Evolutionary conservation across 805 yeast species (phyloP).

Genomic region (Priceomyces carsonii): DNA sequence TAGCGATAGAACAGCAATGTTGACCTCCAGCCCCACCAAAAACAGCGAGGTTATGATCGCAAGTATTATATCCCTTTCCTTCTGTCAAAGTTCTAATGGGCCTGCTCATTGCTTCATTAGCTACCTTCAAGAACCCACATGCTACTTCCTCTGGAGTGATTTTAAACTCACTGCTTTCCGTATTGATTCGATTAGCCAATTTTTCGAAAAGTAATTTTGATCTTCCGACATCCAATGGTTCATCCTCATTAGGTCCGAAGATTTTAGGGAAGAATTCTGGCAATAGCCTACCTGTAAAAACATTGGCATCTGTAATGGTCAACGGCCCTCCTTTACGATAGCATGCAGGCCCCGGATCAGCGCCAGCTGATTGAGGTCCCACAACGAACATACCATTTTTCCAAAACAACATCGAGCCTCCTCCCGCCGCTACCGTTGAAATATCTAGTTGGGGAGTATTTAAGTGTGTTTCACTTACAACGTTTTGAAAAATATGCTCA

Average conservation of each 20-base stretch:
- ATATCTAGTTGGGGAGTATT: constrained; percentile 49
- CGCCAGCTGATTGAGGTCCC: constrained; percentile 85
- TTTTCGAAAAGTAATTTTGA: constrained; percentile 52
- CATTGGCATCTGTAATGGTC: constrained; percentile 83
- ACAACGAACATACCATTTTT: constrained; percentile 52
- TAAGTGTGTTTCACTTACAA: constrained; percentile 42
- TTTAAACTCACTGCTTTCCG: no score
- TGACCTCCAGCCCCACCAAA: constrained; percentile 41
- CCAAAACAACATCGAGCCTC: constrained; percentile 34
- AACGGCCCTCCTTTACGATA: constrained; percentile 82
- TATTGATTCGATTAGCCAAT: constrained; percentile 47
- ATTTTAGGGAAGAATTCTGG: constrained; percentile 79
- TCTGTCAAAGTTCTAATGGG: constrained; percentile 37
- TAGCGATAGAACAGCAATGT: constrained; percentile 26
- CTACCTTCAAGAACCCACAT: constrained; percentile 31
- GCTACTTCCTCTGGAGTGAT: constrained; percentile 35
- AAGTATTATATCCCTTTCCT: constrained; percentile 28
- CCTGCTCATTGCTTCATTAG: constrained; percentile 32
- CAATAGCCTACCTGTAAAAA: constrained; percentile 67
- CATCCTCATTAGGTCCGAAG: constrained; percentile 80
- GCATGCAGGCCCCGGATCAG: constrained; percentile 90
- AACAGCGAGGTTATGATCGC: constrained; percentile 30
- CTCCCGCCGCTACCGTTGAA: constrained; percentile 42
- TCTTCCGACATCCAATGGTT: constrained; percentile 43
- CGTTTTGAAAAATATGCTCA: constrained; percentile 45